These are phyloP conservation scores for Ceratobasidium sp. DNA, from an alignment of 1,284 basidiomycete genomes.

Conservation along the genomic window DNA sequence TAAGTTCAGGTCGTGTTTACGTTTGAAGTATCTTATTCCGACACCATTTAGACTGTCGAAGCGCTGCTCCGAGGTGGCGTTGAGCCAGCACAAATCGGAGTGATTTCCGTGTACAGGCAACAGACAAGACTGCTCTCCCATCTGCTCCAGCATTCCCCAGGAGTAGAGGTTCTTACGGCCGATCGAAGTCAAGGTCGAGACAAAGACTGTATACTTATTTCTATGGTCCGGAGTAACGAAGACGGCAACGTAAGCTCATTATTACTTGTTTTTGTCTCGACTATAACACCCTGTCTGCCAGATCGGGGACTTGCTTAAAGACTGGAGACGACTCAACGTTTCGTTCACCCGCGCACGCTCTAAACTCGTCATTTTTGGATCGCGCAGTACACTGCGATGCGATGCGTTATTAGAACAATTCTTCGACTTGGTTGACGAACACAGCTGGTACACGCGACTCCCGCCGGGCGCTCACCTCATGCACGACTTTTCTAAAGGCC, in stretches of 20 bases:
- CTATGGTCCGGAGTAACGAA: conserved; percentile 89
- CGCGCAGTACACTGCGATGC: conserved; percentile 72
- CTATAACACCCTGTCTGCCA: conserved; percentile 52
- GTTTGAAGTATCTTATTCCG: neutral
- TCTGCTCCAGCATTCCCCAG: conserved; percentile 62
- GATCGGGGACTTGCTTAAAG: conserved; percentile 92
- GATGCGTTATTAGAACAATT: conserved; percentile 76
- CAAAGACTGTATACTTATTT: conserved; percentile 94
- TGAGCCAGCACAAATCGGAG: conserved; percentile 75
- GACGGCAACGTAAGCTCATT: conserved; percentile 66
- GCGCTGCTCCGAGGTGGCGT: conserved; percentile 76
- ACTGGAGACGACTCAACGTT: conserved; percentile 96
- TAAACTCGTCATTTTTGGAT: conserved; percentile 92
- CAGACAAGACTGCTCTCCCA: conserved; percentile 88
- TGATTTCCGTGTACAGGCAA: conserved; percentile 93
- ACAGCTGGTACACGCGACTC: conserved; percentile 74
- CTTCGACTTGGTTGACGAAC: conserved; percentile 74
- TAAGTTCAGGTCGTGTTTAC: conserved; percentile 48
- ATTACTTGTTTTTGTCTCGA: conserved; percentile 31
- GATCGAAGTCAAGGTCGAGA: conserved; percentile 97
- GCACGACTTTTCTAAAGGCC: conserved; percentile 55
- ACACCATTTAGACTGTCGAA: conserved; percentile 54
- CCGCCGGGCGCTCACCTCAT: conserved; percentile 63
- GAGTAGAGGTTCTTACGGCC: conserved; percentile 91
- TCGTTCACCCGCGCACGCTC: conserved; percentile 92